Evolutionary conservation across 2,329 filamentous ascomycete genomes (phyloP), one percentile per base, ranked within the genome.

Genomic region (Sporothrix dimorphospora): DNA sequence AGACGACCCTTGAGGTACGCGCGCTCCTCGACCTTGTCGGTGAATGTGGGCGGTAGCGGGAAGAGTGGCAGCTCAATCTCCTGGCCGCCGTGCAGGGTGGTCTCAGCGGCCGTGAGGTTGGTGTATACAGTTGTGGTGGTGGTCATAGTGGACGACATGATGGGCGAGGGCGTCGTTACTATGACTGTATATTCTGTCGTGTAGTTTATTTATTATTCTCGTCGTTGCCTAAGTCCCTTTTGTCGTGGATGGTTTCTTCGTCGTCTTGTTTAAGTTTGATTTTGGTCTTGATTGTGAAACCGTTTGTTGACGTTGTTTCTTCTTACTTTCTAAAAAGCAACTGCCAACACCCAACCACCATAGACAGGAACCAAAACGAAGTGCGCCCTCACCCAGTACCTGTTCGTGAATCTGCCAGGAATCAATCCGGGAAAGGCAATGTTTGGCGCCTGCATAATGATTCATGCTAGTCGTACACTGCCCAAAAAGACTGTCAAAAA

Each of bases 1-100:
- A 89, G 81, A 45, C 85, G 82, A 47, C 85, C 82, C 76, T 87
- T 87, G 21, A 87, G 80, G 75, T 86, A 86, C 68, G 84, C 81
- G 16, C 85, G 82, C 74, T 87, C 83, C 40, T 85, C 79, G 27
- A 80, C 61, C 69, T 71, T 74, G 14, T 67, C 66, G 53, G 30
- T 47, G 34, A 75, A 75, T 6, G 30, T 49, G 12, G 74, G 74
- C 5, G 74, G 74, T 2, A 6, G 8, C 3, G 71, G 71, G 16
- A 72, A 42, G 40, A 47, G 51, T 16, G 68, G 71, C 14, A 69
- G 45, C 65, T 69, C 49, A 19, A 69, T 53, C 21, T 69, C 67
- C 51, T 57, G 51, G 27, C 49, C 67, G 51, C 49, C 51, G 6
- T 59, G 67, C 30, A 61, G 11, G 1, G 57, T 61, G 19, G 30